Percentiles rank a stretch among this genome's conserved stretches.
phyloP scores from a whole-genome alignment of 2,329 filamentous ascomycete genomes.

The Penicillium sp. region DNA sequence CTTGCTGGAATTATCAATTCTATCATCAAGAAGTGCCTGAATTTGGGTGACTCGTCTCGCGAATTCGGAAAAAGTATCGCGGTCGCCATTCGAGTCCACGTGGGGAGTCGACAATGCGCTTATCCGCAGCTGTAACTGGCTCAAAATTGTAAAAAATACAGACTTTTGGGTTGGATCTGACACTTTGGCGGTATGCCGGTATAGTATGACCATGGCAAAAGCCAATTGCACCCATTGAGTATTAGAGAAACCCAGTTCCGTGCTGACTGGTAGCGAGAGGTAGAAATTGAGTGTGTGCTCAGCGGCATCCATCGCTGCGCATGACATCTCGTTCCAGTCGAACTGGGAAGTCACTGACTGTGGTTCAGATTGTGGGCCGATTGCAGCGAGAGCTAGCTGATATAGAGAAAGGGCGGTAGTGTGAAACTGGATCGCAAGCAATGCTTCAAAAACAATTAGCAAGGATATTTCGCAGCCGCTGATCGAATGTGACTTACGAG shows the following conservation, averaged over 20 bases:
- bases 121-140: conserved; percentile 9
- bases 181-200: conserved; percentile 10
- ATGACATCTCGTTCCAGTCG: conserved; percentile 9
- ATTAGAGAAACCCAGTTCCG: conserved; percentile 42
- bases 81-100: conserved; percentile 12
- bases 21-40: conserved; percentile 2
- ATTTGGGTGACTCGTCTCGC: conserved; percentile 8
- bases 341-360: conserved; percentile 9
- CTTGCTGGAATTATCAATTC: not conserved
- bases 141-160: conserved; percentile 4
- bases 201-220: conserved; percentile 32
- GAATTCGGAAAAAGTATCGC: conserved; percentile 16
- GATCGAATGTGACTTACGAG: conserved; percentile 6
- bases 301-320: conserved; percentile 26
- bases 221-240: conserved; percentile 46
- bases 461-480: not conserved
- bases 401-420: conserved; percentile 44
- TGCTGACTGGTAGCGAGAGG: conserved; percentile 36
- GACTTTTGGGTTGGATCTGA: not conserved
- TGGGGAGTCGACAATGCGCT: conserved; percentile 13
- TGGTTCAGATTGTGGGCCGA: conserved; percentile 13
- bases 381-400: conserved; percentile 40
- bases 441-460: conserved; percentile 31
- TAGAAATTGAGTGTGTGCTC: conserved; percentile 33
- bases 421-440: conserved; percentile 44